Evolutionary conservation across 257 asterid species (phyloP).

Genomic region (Henckelia pumila): DNA sequence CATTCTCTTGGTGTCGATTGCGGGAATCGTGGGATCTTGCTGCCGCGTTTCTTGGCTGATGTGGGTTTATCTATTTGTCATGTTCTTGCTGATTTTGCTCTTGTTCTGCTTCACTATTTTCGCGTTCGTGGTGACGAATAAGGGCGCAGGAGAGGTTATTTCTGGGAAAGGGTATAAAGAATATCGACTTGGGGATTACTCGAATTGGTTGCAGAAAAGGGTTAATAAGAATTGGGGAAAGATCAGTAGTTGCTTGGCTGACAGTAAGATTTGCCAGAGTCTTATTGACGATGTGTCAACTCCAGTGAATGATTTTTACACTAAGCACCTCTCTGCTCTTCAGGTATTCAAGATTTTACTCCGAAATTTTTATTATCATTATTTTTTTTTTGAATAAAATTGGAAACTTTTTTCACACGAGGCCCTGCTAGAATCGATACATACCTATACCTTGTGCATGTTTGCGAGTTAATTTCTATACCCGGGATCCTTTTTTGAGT

Average conservation of each 20-base stretch:
- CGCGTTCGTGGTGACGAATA: constrained; percentile 87
- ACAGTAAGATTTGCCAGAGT: constrained; percentile 59
- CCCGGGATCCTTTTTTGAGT: too few relatives aligned
- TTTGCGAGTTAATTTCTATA: too few relatives aligned
- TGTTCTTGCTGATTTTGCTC: constrained; percentile 71
- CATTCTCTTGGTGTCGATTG: constrained; percentile 64
- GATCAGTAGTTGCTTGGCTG: constrained; percentile 67
- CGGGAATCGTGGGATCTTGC: constrained; percentile 79
- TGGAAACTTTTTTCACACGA: background rate
- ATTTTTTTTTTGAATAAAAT: background rate
- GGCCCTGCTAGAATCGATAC: background rate
- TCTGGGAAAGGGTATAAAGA: constrained; percentile 71
- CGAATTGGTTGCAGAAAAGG: constrained; percentile 83
- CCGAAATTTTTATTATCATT: too few relatives aligned
- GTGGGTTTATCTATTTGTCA: constrained; percentile 72
- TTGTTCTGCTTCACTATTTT: constrained; percentile 77
- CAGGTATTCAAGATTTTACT: constrained; percentile 45
- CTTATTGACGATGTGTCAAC: constrained; percentile 37
- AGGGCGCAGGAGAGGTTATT: constrained; percentile 69
- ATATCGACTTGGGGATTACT: constrained; percentile 78
- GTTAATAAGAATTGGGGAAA: constrained; percentile 62
- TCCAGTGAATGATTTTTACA: constrained; percentile 40
- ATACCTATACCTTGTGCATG: background rate
- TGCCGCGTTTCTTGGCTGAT: constrained; percentile 77
- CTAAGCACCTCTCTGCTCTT: constrained; percentile 57